These are phyloP conservation scores for Xylariaceae sp. DNA, from an alignment of 2,329 filamentous ascomycete genomes.

Conservation along the genomic window DNA sequence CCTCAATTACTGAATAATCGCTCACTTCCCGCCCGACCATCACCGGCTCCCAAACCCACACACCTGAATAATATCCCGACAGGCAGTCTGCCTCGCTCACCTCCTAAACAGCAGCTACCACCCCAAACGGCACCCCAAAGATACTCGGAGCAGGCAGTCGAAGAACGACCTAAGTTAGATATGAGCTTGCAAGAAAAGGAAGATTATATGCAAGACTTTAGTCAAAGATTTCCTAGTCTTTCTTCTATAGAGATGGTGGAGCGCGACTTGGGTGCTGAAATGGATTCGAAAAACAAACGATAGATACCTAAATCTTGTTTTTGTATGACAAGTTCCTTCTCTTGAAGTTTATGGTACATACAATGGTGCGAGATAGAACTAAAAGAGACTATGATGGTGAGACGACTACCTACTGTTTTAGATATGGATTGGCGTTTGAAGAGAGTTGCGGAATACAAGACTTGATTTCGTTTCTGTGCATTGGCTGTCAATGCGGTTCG, in stretches of 20 bases:
- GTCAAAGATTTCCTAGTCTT: constrained; percentile 81
- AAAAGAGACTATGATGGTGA: too few species aligned
- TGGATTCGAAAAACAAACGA: constrained; percentile 19
- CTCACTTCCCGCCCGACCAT: constrained; percentile 40
- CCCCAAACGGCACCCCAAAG: constrained; percentile 30
- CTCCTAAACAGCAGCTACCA: constrained; percentile 37
- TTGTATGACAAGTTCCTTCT: constrained; percentile 4
- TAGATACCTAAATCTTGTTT: constrained; percentile 10
- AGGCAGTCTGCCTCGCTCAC: constrained; percentile 42
- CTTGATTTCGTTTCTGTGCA: too few species aligned
- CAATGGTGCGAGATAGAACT: neutral
- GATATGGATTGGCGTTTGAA: too few species aligned
- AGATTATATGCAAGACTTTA: constrained; percentile 69
- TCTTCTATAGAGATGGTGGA: constrained; percentile 87
- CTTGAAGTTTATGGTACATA: constrained; percentile 5
- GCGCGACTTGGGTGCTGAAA: constrained; percentile 50
- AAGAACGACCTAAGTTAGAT: constrained; percentile 47
- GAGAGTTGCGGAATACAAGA: too few species aligned
- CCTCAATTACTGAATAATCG: constrained; percentile 19
- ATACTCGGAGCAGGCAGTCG: constrained; percentile 43
- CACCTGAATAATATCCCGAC: constrained; percentile 56
- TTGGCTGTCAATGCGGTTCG: too few species aligned
- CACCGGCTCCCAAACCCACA: constrained; percentile 57
- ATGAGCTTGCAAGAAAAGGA: constrained; percentile 57
- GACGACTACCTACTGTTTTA: too few species aligned